Base-by-base conservation (phyloP, 2,329 filamentous ascomycete species). In the Plenodomus biglobosus region DNA sequence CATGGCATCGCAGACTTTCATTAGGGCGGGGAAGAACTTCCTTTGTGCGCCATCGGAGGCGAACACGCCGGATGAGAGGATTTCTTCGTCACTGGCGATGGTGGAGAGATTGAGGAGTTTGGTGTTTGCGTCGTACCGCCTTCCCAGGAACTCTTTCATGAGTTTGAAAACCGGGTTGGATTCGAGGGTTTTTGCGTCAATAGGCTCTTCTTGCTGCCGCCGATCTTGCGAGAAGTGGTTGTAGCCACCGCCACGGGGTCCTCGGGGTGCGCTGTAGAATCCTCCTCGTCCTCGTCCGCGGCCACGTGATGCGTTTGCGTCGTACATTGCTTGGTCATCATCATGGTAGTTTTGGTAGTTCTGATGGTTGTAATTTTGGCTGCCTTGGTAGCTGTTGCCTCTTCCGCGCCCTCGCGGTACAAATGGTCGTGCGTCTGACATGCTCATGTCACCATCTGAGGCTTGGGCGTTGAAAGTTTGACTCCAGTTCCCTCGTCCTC, bases 21-120 rank as follows among this genome's bases (percentile, higher is more conserved):
- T 95, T 53, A 97, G 79, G 1, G 89, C 92, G 43, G 88, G 89
- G 74, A 97, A 96, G 53, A 96, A 88, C 70, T 96, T 99, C 55
- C 87, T 82, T 38, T 88, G 85, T 1, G 85, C 85, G 3, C 86
- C 84, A 49, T 81, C 82, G 50, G 77, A 83, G 53, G 84, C 81
- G 68, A 95, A 91, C 63, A 92, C 87, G 32, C 88, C 88, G 72
- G 91, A 85, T 36, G 81, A 78, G 44, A 85, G 78, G 3, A 97
- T 80, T 48, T 85, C 82, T 1, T 83, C 75, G 62, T 97, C 92
- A 40, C 81, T 77, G 24, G 82, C 85, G 8, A 97, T 82, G 1
- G 81, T 78, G n/a, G 90, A 91, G 8, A 99, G 82, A 65, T 95
- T 85, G 34, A 97, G 80, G 0, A 96, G 76, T 72, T 95, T 96